Evolutionary conservation across 805 yeast genomes (phyloP).

Genomic region (Cyberlindnera nakhonratchasimensis): DNA sequence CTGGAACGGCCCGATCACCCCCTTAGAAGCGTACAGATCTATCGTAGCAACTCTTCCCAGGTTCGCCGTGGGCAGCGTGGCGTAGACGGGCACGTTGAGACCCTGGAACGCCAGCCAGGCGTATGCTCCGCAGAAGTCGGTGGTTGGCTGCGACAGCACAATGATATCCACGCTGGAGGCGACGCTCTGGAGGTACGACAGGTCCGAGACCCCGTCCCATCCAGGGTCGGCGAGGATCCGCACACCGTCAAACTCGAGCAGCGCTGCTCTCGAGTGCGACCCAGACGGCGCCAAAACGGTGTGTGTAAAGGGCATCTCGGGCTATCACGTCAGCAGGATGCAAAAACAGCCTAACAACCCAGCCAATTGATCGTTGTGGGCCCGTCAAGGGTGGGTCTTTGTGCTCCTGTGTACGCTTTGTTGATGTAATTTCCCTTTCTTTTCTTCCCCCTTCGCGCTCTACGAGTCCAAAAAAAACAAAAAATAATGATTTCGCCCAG

Average conservation of each 20-base stretch:
- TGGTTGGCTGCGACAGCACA: conserved; percentile 82
- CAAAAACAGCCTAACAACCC: too few relatives aligned
- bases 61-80: conserved; percentile 87
- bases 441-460: too few relatives aligned
- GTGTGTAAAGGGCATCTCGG: conserved; percentile 29
- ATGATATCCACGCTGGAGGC: conserved; percentile 59
- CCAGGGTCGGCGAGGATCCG: conserved; percentile 68
- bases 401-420: too few relatives aligned
- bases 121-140: conserved; percentile 77
- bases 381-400: too few relatives aligned
- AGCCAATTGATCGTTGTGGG: too few relatives aligned
- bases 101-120: conserved; percentile 60
- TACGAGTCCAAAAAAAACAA: conserved; percentile 2
- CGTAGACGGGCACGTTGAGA: conserved; percentile 69
- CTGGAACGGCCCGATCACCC: conserved; percentile 69
- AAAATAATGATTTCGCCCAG: conserved; percentile 90
- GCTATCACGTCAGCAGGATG: too few relatives aligned
- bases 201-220: conserved; percentile 56
- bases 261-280: conserved; percentile 37
- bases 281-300: conserved; percentile 26
- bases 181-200: conserved; percentile 40
- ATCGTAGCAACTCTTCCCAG: conserved; percentile 81
- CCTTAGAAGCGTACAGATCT: conserved; percentile 73
- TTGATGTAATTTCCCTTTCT: too few relatives aligned
- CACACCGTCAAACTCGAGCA: conserved; percentile 55